Conservation (phyloP, 1,284 basidiomycete species). For the Leccinum angustisporum region DNA sequence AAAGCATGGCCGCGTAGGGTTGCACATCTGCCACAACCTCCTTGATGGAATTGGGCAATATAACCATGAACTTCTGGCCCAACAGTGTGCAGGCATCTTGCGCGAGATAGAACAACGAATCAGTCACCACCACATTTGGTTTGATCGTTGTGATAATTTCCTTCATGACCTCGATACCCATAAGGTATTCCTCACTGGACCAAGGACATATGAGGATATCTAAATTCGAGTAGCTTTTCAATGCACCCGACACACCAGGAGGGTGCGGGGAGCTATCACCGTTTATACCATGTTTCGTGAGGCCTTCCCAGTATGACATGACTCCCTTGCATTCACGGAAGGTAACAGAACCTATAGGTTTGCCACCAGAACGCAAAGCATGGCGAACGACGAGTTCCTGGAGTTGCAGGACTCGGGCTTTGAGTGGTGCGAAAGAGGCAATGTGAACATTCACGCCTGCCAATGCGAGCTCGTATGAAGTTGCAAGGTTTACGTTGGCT, state of each 20-base stretch:
- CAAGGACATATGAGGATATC: neutral
- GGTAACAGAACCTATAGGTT: neutral
- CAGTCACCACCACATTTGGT: conserved; percentile 3
- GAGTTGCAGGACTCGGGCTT: conserved; percentile 5
- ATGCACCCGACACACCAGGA: conserved; percentile 6
- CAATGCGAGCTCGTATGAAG: conserved; percentile 11
- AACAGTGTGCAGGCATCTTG: conserved; percentile 10
- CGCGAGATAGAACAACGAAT: conserved; percentile 5
- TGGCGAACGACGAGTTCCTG: conserved; percentile 10
- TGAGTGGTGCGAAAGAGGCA: conserved; percentile 8
- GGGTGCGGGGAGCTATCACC: neutral
- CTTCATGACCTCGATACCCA: neutral
- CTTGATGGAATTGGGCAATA: conserved; percentile 7
- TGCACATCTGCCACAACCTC: neutral
- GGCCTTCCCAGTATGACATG: neutral
- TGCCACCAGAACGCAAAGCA: neutral
- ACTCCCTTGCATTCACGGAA: conserved; percentile 10
- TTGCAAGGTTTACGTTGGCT: conserved; percentile 16
- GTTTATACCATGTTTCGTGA: neutral
- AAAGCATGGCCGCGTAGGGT: conserved; percentile 3
- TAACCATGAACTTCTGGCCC: conserved; percentile 4
- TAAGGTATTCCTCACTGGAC: conserved; percentile 6
- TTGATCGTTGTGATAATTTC: conserved; percentile 6
- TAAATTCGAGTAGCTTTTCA: neutral
- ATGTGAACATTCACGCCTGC: conserved; percentile 9